Percentiles rank a stretch among this genome's conserved stretches.
phyloP scores from a whole-genome alignment of 495 filamentous ascomycete genomes.

The Astrothelium subdiscretum region DNA sequence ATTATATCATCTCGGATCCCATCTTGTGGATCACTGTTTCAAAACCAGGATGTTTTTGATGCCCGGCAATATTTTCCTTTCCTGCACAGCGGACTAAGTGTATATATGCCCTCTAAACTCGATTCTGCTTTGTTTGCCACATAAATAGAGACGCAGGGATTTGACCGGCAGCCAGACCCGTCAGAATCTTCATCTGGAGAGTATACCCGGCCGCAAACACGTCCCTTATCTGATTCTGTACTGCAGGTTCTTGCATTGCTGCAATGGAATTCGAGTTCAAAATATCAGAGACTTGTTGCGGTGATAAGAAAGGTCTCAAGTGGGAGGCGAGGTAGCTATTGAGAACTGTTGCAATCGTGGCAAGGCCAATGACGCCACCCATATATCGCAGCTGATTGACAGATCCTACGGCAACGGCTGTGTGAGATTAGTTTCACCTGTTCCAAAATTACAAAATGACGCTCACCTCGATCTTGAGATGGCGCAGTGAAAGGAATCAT shows the following conservation, averaged over 20 bases:
- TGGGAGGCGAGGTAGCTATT: neutral
- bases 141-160: neutral
- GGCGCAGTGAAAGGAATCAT: neutral
- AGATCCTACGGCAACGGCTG: neutral
- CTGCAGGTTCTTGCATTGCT: neutral
- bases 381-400: neutral
- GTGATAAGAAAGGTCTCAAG: neutral
- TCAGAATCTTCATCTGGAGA: neutral
- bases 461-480: neutral
- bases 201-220: neutral
- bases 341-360: neutral
- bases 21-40: too few species aligned
- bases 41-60: too few species aligned
- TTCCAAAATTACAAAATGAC: too few species aligned
- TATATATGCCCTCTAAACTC: too few species aligned
- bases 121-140: neutral
- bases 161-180: neutral
- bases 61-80: too few species aligned
- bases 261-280: neutral
- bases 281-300: neutral
- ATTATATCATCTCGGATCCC: too few species aligned
- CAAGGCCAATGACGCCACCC: neutral
- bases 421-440: neutral
- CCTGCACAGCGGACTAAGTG: too few species aligned
- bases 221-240: neutral